These are phyloP conservation scores for Zygotorulaspora mrakii DNA, from an alignment of 1,139 yeast genomes.

Conservation along the genomic window DNA sequence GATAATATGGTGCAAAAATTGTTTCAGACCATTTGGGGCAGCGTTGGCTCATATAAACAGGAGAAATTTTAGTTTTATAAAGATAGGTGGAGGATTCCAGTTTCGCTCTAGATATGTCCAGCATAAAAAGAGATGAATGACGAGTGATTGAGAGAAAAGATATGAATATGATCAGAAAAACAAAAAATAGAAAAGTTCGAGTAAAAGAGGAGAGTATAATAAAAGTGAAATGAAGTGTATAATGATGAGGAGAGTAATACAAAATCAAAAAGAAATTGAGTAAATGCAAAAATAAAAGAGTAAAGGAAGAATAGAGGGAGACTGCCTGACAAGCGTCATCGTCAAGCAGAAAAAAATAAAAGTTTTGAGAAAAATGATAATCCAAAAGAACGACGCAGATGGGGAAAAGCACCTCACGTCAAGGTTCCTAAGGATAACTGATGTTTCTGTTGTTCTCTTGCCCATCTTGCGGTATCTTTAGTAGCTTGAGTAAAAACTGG, in stretches of 20 bases:
- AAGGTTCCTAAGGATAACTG: conserved; percentile 32
- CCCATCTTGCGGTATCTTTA: conserved; percentile 93
- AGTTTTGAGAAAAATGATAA: no score
- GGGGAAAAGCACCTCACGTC: neutral
- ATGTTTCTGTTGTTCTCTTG: conserved; percentile 62
- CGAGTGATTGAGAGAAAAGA: conserved; percentile 15
- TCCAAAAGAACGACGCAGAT: conserved; percentile 9
- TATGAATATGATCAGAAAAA: conserved; percentile 11
- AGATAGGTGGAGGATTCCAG: neutral
- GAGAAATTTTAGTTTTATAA: conserved; percentile 4
- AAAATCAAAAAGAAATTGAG: conserved; percentile 10
- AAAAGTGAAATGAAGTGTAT: conserved; percentile 14
- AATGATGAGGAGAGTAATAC: conserved; percentile 14
- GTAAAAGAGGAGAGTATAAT: conserved; percentile 13
- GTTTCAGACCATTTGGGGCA: neutral
- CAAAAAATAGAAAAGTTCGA: conserved; percentile 11
- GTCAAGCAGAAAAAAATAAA: conserved; percentile 10
- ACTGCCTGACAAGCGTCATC: conserved; percentile 7
- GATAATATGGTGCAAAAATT: no score
- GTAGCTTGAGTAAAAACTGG: conserved; percentile 60
- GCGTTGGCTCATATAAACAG: conserved; percentile 1
- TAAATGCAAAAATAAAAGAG: conserved; percentile 15
- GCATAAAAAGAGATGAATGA: conserved; percentile 13
- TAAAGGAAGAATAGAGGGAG: conserved; percentile 14
- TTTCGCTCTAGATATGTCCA: conserved; percentile 7